These are phyloP conservation scores for Mortierella sp. DNA, from an alignment of 371 early-diverging fungal species.

Conservation along the genomic window DNA sequence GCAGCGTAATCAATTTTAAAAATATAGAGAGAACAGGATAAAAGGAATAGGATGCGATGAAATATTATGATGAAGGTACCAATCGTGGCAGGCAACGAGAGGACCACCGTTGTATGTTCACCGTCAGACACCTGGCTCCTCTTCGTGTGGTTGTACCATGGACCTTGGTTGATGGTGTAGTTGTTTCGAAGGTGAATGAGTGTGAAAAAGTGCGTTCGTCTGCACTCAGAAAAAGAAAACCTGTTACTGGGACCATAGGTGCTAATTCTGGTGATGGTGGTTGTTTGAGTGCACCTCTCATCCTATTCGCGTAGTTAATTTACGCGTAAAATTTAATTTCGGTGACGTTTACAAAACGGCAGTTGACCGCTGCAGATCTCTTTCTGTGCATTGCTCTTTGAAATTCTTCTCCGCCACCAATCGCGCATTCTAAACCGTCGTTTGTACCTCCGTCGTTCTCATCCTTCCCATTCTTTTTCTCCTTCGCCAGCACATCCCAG, in stretches of 20 bases:
- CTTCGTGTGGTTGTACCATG: background rate
- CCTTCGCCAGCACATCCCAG: background rate
- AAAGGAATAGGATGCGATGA: too few species aligned
- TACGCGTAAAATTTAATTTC: background rate
- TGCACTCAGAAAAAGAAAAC: background rate
- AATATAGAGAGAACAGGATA: too few species aligned
- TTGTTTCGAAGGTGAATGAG: background rate
- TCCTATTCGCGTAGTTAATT: background rate
- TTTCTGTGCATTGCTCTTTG: too few species aligned
- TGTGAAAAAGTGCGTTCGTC: background rate
- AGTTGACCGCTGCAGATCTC: too few species aligned
- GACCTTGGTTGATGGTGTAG: background rate
- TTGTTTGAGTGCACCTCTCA: background rate
- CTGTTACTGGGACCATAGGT: background rate
- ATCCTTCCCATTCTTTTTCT: background rate
- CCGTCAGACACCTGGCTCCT: too few species aligned
- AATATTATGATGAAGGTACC: too few species aligned
- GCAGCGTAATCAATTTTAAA: too few species aligned
- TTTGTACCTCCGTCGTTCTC: background rate
- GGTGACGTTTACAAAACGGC: background rate
- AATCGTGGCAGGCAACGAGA: too few species aligned
- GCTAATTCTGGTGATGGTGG: background rate
- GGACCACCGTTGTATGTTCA: too few species aligned
- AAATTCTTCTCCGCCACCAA: background rate
- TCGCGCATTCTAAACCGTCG: background rate